A percentile compares a stretch with the other conserved stretches of the same genome.
These are phyloP conservation scores for Allantophomopsis cytisporea DNA, from an alignment of 2,329 filamentous ascomycete genomes.

Conservation along the genomic window DNA sequence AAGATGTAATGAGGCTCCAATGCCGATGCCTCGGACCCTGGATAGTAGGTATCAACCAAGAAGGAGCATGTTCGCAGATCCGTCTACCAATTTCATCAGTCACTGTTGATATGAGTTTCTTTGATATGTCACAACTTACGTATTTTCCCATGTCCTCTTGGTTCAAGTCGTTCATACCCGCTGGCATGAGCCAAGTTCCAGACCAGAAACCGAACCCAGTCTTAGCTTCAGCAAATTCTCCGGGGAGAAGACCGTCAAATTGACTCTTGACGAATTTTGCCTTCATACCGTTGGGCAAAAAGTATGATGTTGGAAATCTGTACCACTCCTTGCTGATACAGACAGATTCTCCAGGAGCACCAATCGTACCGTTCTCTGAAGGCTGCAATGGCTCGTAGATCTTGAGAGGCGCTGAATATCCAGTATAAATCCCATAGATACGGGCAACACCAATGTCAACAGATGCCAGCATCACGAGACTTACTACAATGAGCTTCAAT, in stretches of 20 bases:
- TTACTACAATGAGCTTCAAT: constrained; percentile 56
- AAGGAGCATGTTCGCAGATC: constrained; percentile 67
- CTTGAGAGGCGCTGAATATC: constrained; percentile 68
- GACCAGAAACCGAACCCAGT: constrained; percentile 57
- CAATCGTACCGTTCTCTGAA: constrained; percentile 32
- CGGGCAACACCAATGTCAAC: constrained; percentile 56
- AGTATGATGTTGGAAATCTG: constrained; percentile 87
- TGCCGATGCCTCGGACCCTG: constrained; percentile 39
- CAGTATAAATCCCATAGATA: constrained; percentile 63
- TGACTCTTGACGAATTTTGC: constrained; percentile 87
- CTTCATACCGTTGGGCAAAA: constrained; percentile 68
- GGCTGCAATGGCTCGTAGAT: constrained; percentile 54
- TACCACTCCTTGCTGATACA: constrained; percentile 98
- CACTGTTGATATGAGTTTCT: constrained; percentile 5
- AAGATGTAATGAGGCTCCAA: constrained; percentile 72
- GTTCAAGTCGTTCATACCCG: constrained; percentile 87
- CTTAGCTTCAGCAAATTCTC: constrained; percentile 70
- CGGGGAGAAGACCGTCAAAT: constrained; percentile 78
- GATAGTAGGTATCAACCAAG: constrained; percentile 77
- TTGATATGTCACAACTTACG: constrained; percentile 27
- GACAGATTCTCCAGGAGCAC: constrained; percentile 51
- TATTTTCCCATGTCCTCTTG: constrained; percentile 81
- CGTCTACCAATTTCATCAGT: constrained; percentile 26
- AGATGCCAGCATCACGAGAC: constrained; percentile 46
- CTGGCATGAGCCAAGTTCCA: constrained; percentile 71